Percentiles rank a stretch among this genome's conserved stretches.
Conservation (phyloP, 2,329 filamentous ascomycete species). For the Neurospora crassa region DNA sequence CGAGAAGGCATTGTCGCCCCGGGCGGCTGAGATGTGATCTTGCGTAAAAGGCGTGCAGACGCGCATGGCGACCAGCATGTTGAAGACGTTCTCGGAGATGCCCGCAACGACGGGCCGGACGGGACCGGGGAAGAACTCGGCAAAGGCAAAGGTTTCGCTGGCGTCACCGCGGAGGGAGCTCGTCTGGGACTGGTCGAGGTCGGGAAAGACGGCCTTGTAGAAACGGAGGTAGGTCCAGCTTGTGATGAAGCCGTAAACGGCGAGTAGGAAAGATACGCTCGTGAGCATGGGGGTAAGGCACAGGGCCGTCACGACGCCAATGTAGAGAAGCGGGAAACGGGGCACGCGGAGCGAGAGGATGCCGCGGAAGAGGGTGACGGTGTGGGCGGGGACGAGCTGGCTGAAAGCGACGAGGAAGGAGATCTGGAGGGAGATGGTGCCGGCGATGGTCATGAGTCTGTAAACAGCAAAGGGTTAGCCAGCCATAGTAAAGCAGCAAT, state of each 20-base stretch:
- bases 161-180: conserved; percentile 73
- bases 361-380: conserved; percentile 85
- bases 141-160: conserved; percentile 91
- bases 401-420: conserved; percentile 95
- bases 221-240: conserved; percentile 97
- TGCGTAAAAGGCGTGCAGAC: conserved; percentile 80
- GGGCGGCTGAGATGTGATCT: conserved; percentile 66
- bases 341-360: conserved; percentile 81
- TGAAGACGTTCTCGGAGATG: conserved; percentile 67
- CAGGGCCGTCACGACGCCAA: conserved; percentile 62
- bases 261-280: conserved; percentile 71
- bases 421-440: conserved; percentile 81
- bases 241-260: conserved; percentile 70
- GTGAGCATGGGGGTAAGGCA: conserved; percentile 47
- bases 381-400: conserved; percentile 94
- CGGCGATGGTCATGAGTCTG: conserved; percentile 74
- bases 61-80: conserved; percentile 61
- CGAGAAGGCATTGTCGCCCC: conserved; percentile 52
- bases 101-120: conserved; percentile 68
- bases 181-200: conserved; percentile 53
- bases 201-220: conserved; percentile 69
- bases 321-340: conserved; percentile 59
- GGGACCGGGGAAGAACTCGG: conserved; percentile 86
- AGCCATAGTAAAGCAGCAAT: conserved; percentile 1
- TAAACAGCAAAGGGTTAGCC: conserved; percentile 12